Base-by-base conservation (phyloP, 345 rosid species). In the Pelargonium nanum region DNA sequence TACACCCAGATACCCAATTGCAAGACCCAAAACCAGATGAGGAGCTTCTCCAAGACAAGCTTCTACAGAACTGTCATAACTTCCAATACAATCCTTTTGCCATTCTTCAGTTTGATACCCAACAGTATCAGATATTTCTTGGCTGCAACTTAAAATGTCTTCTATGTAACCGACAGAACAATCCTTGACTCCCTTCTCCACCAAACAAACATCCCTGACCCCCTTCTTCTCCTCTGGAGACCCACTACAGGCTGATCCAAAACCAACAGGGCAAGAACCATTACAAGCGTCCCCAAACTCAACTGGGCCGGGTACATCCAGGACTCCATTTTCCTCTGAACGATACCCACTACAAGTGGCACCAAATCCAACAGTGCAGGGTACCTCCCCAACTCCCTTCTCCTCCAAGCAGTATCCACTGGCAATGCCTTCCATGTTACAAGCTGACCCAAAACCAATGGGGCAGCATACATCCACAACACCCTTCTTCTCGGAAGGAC, bases 1-100 rank as follows among this genome's bases (percentile, higher is more conserved):
- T 53, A 85, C 76, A 51, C 86, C 83, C 62, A 94, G 73, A 70
- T 75, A 78, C 67, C 76, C 72, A 62, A 94, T 81, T 44, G 83
- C 81, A 74, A 84, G 84, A 52, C 17, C 40, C 58, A 90, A 68
- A 44, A 86, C 97, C 0, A 57, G 56, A 74, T 82, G 96, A 61
- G 85, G 85, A 59, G 64, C 64, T 48, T 75, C 79, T 59, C 24
- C 44, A 62, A 40, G 48, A 40, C 48, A 6, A 6, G 48, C 0
- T 40, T 8, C 48, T 40, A 25, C 24, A 2, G 5, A 65, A 60
- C 48, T 22, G 9, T 56, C 19, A 57, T 56, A 58, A 26, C 57
- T 17, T 20, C 22, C 55, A 23, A 10, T 52, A 58, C 58, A 53
- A 54, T 19, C 28, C 32, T 59, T 44, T 1, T 6, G n/a, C 2